Percentiles rank a stretch among this genome's conserved stretches.
Evolutionary conservation across 257 asterid genomes (phyloP).

Genomic region (Gardenia jasminoides): DNA sequence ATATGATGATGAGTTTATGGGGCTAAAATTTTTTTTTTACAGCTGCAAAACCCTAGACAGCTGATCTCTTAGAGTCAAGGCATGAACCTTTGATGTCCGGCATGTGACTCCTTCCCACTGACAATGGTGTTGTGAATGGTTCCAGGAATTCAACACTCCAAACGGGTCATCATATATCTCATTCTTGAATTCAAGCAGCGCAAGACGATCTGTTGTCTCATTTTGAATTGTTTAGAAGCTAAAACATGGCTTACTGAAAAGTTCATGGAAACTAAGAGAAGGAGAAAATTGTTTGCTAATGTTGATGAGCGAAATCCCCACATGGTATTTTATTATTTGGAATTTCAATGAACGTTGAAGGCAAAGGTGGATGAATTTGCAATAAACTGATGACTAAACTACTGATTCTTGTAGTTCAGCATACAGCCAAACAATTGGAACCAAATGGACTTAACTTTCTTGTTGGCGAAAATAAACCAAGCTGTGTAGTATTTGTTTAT

Average conservation of each 20-base stretch:
- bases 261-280: background rate
- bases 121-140: constrained; percentile 1
- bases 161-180: background rate
- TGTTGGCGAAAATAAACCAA: too few relatives aligned
- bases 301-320: background rate
- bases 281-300: background rate
- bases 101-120: constrained; percentile 25
- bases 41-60: too few relatives aligned
- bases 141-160: background rate
- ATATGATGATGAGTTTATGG: too few relatives aligned
- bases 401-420: too few relatives aligned
- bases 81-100: background rate
- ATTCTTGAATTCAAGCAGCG: background rate
- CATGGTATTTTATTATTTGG: background rate
- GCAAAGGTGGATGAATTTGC: background rate
- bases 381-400: background rate
- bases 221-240: background rate
- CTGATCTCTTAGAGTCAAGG: too few relatives aligned
- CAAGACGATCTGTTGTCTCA: background rate
- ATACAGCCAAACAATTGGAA: too few relatives aligned
- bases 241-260: background rate
- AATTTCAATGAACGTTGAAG: background rate
- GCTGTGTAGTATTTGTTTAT: too few relatives aligned
- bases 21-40: too few relatives aligned
- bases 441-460: too few relatives aligned